Evolutionary conservation across 2,329 filamentous ascomycete genomes (phyloP).

Genomic region (Nakataea oryzae): DNA sequence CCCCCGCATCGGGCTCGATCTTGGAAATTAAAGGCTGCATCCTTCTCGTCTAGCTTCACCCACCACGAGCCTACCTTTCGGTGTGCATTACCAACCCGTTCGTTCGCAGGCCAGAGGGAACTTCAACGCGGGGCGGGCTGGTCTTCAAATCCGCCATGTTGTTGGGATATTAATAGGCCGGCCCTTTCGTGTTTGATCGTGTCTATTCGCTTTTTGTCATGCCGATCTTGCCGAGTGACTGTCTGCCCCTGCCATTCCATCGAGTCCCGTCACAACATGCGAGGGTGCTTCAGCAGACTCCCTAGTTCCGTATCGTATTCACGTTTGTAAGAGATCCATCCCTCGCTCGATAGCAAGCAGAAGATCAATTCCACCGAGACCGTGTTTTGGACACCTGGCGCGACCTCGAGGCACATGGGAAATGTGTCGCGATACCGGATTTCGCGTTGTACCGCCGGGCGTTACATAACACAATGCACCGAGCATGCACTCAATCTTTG

Average conservation of each 20-base stretch:
- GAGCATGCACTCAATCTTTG: too few relatives aligned
- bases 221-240: background rate
- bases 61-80: too few relatives aligned
- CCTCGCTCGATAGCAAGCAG: too few relatives aligned
- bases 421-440: background rate
- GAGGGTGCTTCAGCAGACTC: too few relatives aligned
- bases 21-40: background rate
- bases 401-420: background rate
- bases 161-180: background rate
- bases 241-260: background rate
- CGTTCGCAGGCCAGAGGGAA: too few relatives aligned
- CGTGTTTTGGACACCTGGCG: too few relatives aligned
- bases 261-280: too few relatives aligned
- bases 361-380: too few relatives aligned
- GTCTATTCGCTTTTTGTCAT: background rate
- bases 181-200: background rate
- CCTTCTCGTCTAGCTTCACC: background rate
- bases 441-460: too few relatives aligned
- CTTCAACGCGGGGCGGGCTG: background rate
- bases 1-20: background rate
- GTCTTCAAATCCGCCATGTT: background rate
- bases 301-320: background rate
- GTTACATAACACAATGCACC: too few relatives aligned
- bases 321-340: background rate
- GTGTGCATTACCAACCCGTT: background rate